Evolutionary conservation across 2,329 filamentous ascomycete genomes (phyloP).

Genomic region (Stachybotrys echinatus): DNA sequence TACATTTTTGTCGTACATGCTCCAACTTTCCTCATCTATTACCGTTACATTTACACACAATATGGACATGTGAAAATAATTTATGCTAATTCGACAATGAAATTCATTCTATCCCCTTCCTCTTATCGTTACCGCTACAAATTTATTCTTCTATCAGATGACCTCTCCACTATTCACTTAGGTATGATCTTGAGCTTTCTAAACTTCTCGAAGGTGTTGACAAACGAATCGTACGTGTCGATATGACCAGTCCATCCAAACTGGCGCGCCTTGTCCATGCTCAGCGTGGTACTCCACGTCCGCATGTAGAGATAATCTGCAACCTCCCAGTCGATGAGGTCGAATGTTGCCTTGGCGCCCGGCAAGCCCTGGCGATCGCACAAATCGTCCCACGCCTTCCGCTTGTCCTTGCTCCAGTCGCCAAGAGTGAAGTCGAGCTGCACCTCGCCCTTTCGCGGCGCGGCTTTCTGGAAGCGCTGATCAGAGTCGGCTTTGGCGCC

Average conservation of each 20-base stretch:
- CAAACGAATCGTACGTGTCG: constrained; percentile 3
- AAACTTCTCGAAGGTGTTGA: constrained; percentile 1
- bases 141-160: too few relatives aligned
- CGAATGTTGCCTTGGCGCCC: constrained; percentile 2
- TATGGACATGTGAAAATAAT: too few relatives aligned
- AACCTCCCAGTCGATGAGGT: not conserved
- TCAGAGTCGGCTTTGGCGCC: constrained; percentile 1
- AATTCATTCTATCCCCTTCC: too few relatives aligned
- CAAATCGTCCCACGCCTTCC: not conserved
- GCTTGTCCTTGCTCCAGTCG: not conserved
- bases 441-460: not conserved
- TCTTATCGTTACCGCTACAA: too few relatives aligned
- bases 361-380: constrained; percentile 1
- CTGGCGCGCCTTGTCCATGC: constrained; percentile 4
- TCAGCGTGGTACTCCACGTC: constrained; percentile 2
- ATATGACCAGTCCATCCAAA: constrained; percentile 5
- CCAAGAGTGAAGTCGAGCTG: not conserved
- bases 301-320: constrained; percentile 4
- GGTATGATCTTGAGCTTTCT: too few relatives aligned
- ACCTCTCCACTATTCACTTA: too few relatives aligned
- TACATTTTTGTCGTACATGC: too few relatives aligned
- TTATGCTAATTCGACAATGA: too few relatives aligned
- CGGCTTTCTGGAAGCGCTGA: not conserved
- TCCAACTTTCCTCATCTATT: too few relatives aligned
- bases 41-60: too few relatives aligned